Evolutionary conservation across 2,329 filamentous ascomycete genomes (phyloP).

Genomic region (Cladosporium sp.): DNA sequence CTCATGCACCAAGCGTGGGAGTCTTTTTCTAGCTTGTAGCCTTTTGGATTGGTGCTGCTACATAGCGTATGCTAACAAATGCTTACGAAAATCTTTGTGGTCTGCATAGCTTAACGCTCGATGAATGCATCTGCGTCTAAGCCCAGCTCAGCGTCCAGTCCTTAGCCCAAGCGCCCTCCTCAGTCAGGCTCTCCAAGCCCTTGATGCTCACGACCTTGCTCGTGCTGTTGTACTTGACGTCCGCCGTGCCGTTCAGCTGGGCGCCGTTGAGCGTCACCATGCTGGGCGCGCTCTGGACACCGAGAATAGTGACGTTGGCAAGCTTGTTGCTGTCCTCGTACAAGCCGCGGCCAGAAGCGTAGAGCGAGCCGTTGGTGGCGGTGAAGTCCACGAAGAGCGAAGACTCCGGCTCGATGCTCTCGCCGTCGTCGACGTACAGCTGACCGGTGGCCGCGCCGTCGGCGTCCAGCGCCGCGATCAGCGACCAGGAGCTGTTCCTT

Average conservation of each 20-base stretch:
- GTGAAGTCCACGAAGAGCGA: conserved; percentile 48
- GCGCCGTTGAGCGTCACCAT: conserved; percentile 48
- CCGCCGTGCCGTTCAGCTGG: conserved; percentile 25
- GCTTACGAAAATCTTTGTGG: too few relatives aligned
- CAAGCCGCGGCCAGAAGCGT: conserved; percentile 43
- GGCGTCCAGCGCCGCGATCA: conserved; percentile 56
- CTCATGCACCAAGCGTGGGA: too few relatives aligned
- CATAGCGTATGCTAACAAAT: too few relatives aligned
- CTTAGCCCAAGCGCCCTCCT: conserved; percentile 49
- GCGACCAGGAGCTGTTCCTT: conserved; percentile 58
- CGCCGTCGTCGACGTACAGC: conserved; percentile 71
- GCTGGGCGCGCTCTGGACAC: conserved; percentile 38
- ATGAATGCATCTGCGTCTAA: background rate
- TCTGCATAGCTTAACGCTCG: too few relatives aligned
- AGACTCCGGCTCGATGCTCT: conserved; percentile 52
- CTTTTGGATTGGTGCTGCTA: too few relatives aligned
- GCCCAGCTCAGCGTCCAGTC: conserved; percentile 47
- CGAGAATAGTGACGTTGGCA: conserved; percentile 58
- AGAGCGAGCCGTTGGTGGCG: conserved; percentile 41
- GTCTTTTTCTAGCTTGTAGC: too few relatives aligned
- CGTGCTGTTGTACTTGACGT: conserved; percentile 39
- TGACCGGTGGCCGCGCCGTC: conserved; percentile 52
- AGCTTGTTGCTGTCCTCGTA: conserved; percentile 54
- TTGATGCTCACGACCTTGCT: conserved; percentile 47
- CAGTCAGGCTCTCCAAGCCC: conserved; percentile 44